These are phyloP conservation scores for Dunaliella primolecta DNA, from an alignment of 139 green algal species.

Conservation along the genomic window DNA sequence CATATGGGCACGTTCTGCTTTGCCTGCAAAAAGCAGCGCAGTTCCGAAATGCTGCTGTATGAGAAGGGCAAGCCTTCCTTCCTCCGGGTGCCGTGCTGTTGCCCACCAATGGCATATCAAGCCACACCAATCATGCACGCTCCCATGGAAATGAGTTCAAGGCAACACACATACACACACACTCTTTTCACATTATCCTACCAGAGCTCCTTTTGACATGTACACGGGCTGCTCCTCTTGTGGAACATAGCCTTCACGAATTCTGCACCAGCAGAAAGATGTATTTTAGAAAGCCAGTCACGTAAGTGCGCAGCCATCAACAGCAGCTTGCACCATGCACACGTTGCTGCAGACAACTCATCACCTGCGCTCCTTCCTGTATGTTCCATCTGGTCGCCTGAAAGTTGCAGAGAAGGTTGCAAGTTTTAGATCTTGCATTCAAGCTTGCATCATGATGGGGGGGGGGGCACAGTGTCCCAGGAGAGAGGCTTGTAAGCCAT, in stretches of 20 bases:
- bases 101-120: too few species aligned
- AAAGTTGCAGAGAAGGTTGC: too few species aligned
- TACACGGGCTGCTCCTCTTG: constrained; percentile 7
- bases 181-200: too few species aligned
- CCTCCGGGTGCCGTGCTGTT: too few species aligned
- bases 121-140: too few species aligned
- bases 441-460: too few species aligned
- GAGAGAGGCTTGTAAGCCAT: neutral
- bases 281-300: too few species aligned
- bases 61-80: neutral
- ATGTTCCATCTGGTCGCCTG: neutral
- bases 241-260: neutral
- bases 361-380: constrained; percentile 5
- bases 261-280: neutral
- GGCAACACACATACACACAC: too few species aligned
- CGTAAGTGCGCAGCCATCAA: too few species aligned
- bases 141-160: too few species aligned
- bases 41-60: neutral
- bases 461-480: neutral
- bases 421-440: too few species aligned
- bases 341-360: neutral
- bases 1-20: constrained; percentile 3
- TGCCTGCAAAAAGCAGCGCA: neutral
- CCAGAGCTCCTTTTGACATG: neutral
- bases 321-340: too few species aligned